Evolutionary conservation across 495 filamentous ascomycete genomes (phyloP).

Genomic region (Pyrenula massariospora): DNA sequence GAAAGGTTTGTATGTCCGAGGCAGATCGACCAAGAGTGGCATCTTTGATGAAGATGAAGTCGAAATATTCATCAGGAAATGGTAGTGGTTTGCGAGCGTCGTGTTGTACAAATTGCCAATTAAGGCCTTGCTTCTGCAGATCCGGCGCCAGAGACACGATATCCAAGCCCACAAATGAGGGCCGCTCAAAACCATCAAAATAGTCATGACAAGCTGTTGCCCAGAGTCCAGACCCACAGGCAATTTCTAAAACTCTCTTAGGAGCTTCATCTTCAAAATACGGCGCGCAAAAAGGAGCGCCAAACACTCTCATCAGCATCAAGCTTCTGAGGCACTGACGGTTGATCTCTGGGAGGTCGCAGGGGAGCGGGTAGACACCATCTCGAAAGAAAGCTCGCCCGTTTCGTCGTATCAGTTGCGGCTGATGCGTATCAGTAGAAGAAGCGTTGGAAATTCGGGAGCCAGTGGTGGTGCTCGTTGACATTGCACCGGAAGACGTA

Average conservation of each 20-base stretch:
- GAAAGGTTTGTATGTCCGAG: constrained; percentile 44
- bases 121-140: constrained; percentile 60
- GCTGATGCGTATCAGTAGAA: neutral
- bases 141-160: constrained; percentile 66
- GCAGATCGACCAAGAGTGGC: constrained; percentile 55
- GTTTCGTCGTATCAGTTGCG: constrained; percentile 49
- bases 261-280: constrained; percentile 53
- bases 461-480: neutral
- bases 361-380: constrained; percentile 70
- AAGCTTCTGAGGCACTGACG: constrained; percentile 76
- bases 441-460: neutral
- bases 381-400: constrained; percentile 77
- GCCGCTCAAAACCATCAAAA: constrained; percentile 49
- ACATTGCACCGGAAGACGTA: neutral
- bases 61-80: constrained; percentile 74
- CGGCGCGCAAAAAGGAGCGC: constrained; percentile 65
- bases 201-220: constrained; percentile 73
- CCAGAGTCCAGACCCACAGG: constrained; percentile 85
- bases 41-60: constrained; percentile 85
- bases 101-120: constrained; percentile 82
- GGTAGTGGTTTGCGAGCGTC: constrained; percentile 67
- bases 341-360: constrained; percentile 79
- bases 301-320: constrained; percentile 69
- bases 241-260: constrained; percentile 69
- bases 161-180: constrained; percentile 73